Evolutionary conservation across 225 moss, liverwort and hornwort species (phyloP).

Genomic region (Polytrichum commune): DNA sequence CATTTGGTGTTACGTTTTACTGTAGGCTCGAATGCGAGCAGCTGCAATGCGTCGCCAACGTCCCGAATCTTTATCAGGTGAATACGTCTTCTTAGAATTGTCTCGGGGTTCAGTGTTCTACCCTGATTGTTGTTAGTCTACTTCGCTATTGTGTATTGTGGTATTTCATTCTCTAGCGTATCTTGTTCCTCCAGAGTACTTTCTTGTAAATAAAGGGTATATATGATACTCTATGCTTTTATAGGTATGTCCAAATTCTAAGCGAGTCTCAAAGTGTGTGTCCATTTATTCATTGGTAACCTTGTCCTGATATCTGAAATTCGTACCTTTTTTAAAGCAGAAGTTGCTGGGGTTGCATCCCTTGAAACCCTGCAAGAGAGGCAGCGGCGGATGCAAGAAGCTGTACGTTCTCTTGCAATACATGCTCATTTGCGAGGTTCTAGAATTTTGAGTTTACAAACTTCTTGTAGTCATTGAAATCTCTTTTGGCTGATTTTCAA

Average conservation of each 20-base stretch:
- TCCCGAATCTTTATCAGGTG: constrained; percentile 4
- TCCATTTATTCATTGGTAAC: neutral
- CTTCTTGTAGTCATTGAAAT: neutral
- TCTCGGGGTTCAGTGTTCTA: neutral
- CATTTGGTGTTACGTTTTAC: neutral
- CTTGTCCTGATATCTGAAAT: neutral
- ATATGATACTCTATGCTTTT: neutral
- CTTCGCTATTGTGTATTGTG: too few species aligned
- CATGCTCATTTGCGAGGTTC: neutral
- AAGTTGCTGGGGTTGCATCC: neutral
- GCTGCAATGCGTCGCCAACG: constrained; percentile 9
- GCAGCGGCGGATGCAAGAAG: constrained; percentile 9
- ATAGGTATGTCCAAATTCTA: neutral
- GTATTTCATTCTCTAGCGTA: too few species aligned
- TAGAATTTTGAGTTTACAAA: neutral
- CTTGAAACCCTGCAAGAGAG: constrained; percentile 6
- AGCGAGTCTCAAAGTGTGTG: neutral
- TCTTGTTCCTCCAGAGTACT: neutral
- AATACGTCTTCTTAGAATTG: neutral
- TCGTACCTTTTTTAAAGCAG: neutral
- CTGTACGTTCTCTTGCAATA: neutral
- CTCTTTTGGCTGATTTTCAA: neutral
- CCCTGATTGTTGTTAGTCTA: too few species aligned
- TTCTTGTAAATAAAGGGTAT: neutral
- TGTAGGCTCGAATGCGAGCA: constrained; percentile 14